These are phyloP conservation scores for Funneliformis mosseae DNA, from an alignment of 192 early-diverging fungal species.

Conservation along the genomic window DNA sequence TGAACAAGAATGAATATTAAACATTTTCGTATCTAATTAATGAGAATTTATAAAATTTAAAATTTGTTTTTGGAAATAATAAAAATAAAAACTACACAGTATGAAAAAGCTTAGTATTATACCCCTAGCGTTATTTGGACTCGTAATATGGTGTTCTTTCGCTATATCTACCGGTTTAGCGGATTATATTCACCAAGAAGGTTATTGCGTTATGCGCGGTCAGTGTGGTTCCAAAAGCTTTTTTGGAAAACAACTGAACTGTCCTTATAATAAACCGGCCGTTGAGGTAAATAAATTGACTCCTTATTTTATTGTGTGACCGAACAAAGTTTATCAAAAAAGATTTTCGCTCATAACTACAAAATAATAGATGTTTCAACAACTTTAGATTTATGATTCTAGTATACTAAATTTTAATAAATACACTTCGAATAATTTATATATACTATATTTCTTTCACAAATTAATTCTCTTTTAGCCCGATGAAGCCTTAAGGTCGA, in stretches of 20 bases:
- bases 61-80: too few relatives aligned
- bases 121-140: neutral
- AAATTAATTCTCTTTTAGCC: conserved; percentile 37
- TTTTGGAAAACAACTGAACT: conserved; percentile 53
- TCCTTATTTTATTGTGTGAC: conserved; percentile 1
- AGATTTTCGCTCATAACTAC: neutral
- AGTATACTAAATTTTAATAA: too few relatives aligned
- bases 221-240: conserved; percentile 53
- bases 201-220: conserved; percentile 63
- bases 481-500: conserved; percentile 41
- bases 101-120: too few relatives aligned
- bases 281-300: conserved; percentile 36
- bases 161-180: conserved; percentile 22
- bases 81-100: too few relatives aligned
- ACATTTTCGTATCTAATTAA: too few relatives aligned
- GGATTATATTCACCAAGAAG: conserved; percentile 48
- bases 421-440: too few relatives aligned
- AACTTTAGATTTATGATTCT: too few relatives aligned
- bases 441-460: neutral
- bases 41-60: too few relatives aligned
- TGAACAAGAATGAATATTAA: too few relatives aligned
- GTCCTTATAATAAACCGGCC: conserved; percentile 55
- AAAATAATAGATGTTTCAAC: too few relatives aligned
- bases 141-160: neutral
- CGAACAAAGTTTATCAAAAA: too few relatives aligned